Base-by-base conservation (phyloP, 1,284 basidiomycete species). In the Apiotrichum gamsii region DNA sequence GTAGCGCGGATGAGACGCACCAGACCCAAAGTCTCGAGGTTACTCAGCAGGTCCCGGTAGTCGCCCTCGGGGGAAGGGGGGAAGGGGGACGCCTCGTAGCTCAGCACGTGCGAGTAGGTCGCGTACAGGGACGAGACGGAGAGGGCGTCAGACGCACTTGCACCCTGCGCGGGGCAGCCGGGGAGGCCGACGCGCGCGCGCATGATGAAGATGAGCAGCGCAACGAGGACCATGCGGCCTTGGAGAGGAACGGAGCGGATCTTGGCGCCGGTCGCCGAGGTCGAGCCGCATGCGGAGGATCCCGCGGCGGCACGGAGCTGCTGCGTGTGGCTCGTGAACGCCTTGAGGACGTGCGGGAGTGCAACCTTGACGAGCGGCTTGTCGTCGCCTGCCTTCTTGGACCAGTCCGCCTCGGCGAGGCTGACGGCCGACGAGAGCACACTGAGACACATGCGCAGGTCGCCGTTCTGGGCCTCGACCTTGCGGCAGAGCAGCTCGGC, bases 381-480 rank as follows among this genome's bases (percentile, higher is more conserved):
- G 14, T 41, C 38, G 18, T 47, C 45, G 16, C 49, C 45, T 4
- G 37, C 37, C 49, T 70, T 73, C 55, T 67, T 72, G 32, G 54
- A 52, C 67, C 66, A 70, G 45, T 73, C 72, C 3, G 57, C 53
- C 54, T 74, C 72, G 15, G 69, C 66, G 9, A 71, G 56, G 25
- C 58, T 52, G 39, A 72, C 60, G 3, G 70, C 69, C 5, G 65
- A 61, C 13, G 60, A 51, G n/a, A 72, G 59, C 20, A 69, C 64
- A n/a, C 66, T 64, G 8, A 74, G 59, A 48, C 70, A 73, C 66
- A 70, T 70, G 42, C 72, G 48, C 21, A 74, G 48, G 57, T 74
- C 72, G n/a, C 72, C 72, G 48, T 72, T 72, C 55, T 70, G 67
- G 11, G 70, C 71, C 51, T 72, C 69, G 29, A 73, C 70, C 46